Evolutionary conservation across 768 basidiomycete genomes (phyloP), one percentile per base, ranked within the genome.

Genomic region (Auriscalpium vulgare): DNA sequence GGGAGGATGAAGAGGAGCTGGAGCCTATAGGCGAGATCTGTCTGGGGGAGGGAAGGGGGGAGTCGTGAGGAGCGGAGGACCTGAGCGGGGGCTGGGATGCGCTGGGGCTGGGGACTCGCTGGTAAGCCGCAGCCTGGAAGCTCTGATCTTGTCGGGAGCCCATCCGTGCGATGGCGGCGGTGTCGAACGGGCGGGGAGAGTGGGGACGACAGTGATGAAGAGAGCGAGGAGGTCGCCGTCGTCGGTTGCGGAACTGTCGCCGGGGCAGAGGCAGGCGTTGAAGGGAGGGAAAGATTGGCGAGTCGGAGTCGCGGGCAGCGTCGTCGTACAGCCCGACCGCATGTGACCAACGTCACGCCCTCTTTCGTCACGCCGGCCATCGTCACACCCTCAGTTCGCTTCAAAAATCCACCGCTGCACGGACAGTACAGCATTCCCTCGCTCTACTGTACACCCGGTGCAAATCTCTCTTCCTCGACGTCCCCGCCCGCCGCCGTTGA

Each of bases 81-180:
- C 8, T 59, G 45, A 51, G 44, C 8, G 59, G 59, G 45, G 57
- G 40, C 17, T 43, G 40, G 3, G 40, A 43, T 43, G 13, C 14
- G 17, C 40, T 43, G 40, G 40, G 40, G 8, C 40, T 43, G 14
- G 40, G 40, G 40, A 43, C 40, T 43, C 40, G 40, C 40, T 34
- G 10, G 52, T 49, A 45, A 56, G 56, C 34, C 40, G 14, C 40
- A 13, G 40, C 14, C 14, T 14, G 40, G 7, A 43, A 43, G 40
- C 40, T 43, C 40, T 54, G 56, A 54, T 60, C 59, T 48, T 60
- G 59, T 14, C 56, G 53, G 38, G 50, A 60, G 56, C 53, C 56
- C 59, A 60, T 58, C 50, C 52, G 47, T 45, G 45, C 46, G 19
- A 48, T 35, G 29, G 29, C 29, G 29, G 29, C 7, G 29, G 29